Percentiles rank a stretch among this genome's conserved stretches.
Evolutionary conservation across 2,329 filamentous ascomycete genomes (phyloP).

Genomic region (Colletotrichum sp.): DNA sequence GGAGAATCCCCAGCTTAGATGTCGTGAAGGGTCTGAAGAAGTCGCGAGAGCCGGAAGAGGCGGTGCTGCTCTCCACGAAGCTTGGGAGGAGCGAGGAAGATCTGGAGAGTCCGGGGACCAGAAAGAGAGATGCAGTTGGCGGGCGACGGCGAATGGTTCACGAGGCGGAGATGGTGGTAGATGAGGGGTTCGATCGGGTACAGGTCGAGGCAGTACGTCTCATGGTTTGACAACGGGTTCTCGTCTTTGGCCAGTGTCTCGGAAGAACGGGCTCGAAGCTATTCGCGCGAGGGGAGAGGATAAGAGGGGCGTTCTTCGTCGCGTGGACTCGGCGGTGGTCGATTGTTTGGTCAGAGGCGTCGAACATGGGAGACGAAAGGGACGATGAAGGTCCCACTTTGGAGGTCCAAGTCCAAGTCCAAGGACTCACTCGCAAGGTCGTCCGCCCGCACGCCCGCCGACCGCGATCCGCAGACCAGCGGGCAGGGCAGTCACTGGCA

Average conservation of each 20-base stretch:
- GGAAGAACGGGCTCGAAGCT: not conserved
- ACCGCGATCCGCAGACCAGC: not conserved
- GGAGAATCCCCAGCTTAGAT: not conserved
- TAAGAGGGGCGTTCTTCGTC: slow-evolving; percentile 5
- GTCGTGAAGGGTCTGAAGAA: not conserved
- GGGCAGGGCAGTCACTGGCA: not conserved
- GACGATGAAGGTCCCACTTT: not conserved
- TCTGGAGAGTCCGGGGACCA: not conserved
- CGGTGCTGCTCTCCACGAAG: not conserved
- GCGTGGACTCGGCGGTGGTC: slow-evolving; percentile 11
- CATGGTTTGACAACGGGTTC: not conserved
- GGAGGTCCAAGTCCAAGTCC: not conserved
- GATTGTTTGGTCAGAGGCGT: not conserved
- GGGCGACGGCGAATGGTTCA: not conserved
- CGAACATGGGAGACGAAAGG: slow-evolving; percentile 6
- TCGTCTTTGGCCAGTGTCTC: not conserved
- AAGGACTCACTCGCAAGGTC: not conserved
- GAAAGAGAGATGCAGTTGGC: not conserved
- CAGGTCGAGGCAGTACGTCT: not conserved
- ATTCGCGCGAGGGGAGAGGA: not conserved
- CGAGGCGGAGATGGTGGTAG: not conserved
- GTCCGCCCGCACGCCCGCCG: not conserved
- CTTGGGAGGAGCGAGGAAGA: not conserved
- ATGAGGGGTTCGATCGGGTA: not conserved
- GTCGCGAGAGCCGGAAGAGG: not conserved